Base-by-base conservation (phyloP, 768 basidiomycete genomes). In the Galerina marginata region DNA sequence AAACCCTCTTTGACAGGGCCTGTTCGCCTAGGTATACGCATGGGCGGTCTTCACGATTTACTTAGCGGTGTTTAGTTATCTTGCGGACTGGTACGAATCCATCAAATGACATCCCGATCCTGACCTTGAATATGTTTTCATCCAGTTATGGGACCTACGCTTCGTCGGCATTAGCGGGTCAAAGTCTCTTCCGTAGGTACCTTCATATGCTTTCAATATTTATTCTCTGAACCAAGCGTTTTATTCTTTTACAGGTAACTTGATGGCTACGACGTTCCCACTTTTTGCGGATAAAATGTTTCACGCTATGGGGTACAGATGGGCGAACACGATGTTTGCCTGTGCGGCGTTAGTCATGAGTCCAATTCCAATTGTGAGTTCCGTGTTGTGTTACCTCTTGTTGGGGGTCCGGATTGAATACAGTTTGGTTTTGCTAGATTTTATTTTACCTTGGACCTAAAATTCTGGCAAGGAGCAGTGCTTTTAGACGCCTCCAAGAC, bases 151-250 rank as follows among this genome's bases (percentile, higher is more conserved):
- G 80, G 0, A 73, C 76, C 4, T 88, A 84, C 65, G 86, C 88
- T 20, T 87, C 85, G 0, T 86, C 85, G 0, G 86, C 87, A 4
- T 71, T 88, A 33, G 86, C 88, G 0, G 88, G 82, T 2, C 86
- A 88, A 69, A 85, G 81, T 64, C 74, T 88, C 52, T 77, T 79
- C 59, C 77, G 87, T 81, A 59, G 60, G 81, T 68, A 29, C 71
- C 14, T 38, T 25, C 37, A 48, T 12, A 16, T 36, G 29, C 42
- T 14, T 16, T 20, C n/a, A 12, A 12, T 10, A 5, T 9, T 3
- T 15, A 26, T 33, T 37, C 20, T 46, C 7, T 40, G 50, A 6
- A 20, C 20, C 20, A 20, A 1, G 20, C 20, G 20, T 20, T 20
- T 43, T 38, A 14, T 11, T 7, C 42, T 2, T 25, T 23, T 15